A percentile compares a stretch with the other conserved stretches of the same genome.
phyloP scores from a whole-genome alignment of 805 yeast genomes.

The Lipomyces yamadae region DNA sequence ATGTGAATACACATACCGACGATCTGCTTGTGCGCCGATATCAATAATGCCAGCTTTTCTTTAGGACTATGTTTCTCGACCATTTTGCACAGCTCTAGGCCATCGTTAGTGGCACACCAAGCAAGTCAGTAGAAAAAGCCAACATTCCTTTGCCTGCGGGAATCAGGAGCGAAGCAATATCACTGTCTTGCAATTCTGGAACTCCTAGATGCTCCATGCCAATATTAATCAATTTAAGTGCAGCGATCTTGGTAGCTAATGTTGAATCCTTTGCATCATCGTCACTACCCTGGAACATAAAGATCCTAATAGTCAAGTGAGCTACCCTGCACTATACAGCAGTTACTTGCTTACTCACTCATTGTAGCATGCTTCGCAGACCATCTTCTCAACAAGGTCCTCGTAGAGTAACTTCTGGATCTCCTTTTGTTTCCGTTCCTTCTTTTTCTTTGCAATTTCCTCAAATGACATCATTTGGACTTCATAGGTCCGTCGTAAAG shows the following conservation, averaged over 20 bases:
- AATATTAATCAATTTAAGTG: constrained; percentile 40
- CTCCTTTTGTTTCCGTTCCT: constrained; percentile 41
- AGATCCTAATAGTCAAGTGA: constrained; percentile 41
- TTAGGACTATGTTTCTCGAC: constrained; percentile 45
- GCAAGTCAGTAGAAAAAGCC: constrained; percentile 18
- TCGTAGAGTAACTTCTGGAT: constrained; percentile 38
- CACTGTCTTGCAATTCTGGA: constrained; percentile 31
- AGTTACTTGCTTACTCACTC: constrained; percentile 7
- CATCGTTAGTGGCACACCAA: constrained; percentile 2
- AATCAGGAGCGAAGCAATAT: constrained; percentile 23
- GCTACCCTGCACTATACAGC: neutral
- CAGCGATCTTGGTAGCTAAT: constrained; percentile 41
- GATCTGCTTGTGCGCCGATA: constrained; percentile 47
- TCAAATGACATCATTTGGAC: constrained; percentile 46
- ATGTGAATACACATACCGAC: constrained; percentile 41
- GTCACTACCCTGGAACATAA: constrained; percentile 42
- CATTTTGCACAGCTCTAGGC: constrained; percentile 36
- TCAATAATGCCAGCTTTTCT: constrained; percentile 45
- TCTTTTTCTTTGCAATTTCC: constrained; percentile 45
- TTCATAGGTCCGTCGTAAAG: constrained; percentile 40
- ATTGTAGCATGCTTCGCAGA: constrained; percentile 46
- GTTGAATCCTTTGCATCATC: constrained; percentile 41
- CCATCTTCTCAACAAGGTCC: constrained; percentile 47
- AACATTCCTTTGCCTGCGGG: constrained; percentile 28
- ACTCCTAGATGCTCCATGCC: constrained; percentile 45